Evolutionary conservation across 805 yeast genomes (phyloP), one percentile per base, ranked within the genome.

Genomic region (Saccharomycopsis oosterbeekiorum): DNA sequence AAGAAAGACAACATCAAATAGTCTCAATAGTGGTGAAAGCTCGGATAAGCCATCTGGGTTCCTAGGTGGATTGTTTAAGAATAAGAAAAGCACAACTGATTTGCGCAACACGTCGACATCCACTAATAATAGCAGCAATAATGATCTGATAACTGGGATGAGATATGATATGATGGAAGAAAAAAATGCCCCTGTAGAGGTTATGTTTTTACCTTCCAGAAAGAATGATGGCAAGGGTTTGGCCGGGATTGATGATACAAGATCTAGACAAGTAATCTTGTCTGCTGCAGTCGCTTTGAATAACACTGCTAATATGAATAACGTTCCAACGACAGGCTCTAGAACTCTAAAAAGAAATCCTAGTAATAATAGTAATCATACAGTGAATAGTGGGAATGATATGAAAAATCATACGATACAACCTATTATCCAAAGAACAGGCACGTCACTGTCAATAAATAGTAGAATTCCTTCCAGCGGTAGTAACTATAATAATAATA

Each of bases 111-210:
- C 40, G 8, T 29, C 53, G 8, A 51, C 34, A 14, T 2, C 39
- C 14, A 24, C 26, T 9, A 17, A 17, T 19, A 14, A 21, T 5
- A 26, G 8, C 17, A 36, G 51, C 26, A 60, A 26, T 39, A 55
- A 41, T n/a, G 54, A 60, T 37, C 53, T 61, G 17, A 56, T 54
- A 2, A 64, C 60, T 0, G 53, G 53, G 14, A 65, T 63, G 26
- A 53, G 59, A 19, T 63, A 63, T 53, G 65, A 63, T 51, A 59
- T 60, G 15, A 63, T 64, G n/a, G 64, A 59, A 26, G 59, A 59
- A 43, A 56, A 63, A 37, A 62, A 56, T 43, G 65, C 65, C 4
- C 65, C 65, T 9, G 61, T 61, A 9, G 65, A 63, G 34, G 65
- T 63, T 34, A 53, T 61, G 62, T 63, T 41, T 58, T 43, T 63